These are phyloP conservation scores for Emergomyces pasteurianus DNA, from an alignment of 2,329 filamentous ascomycete genomes.

Conservation along the genomic window DNA sequence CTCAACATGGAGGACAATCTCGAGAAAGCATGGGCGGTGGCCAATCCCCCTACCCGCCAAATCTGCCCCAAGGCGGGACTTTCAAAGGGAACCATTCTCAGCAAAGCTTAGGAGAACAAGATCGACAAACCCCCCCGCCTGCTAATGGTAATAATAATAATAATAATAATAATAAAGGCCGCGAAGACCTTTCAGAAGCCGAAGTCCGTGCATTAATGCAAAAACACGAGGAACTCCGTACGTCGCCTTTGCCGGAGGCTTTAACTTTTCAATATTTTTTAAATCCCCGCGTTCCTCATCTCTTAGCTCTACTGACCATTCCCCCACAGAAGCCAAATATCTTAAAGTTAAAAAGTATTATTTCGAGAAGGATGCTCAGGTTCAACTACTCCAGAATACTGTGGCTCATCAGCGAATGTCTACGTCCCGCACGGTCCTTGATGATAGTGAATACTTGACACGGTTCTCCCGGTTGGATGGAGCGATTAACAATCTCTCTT, in stretches of 20 bases:
- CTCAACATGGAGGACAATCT: slow-evolving; percentile 1
- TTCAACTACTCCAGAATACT: slow-evolving; percentile 94
- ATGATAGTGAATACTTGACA: slow-evolving; percentile 86
- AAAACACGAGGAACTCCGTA: slow-evolving; percentile 37
- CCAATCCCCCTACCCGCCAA: slow-evolving; percentile 9
- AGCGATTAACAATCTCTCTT: slow-evolving; percentile 86
- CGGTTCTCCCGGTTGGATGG: slow-evolving; percentile 86
- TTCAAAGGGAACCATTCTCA: slow-evolving; percentile 19
- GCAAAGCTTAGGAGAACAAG: slow-evolving; percentile 27
- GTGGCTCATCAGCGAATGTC: slow-evolving; percentile 91
- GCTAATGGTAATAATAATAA: slow-evolving; percentile 18
- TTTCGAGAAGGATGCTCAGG: slow-evolving; percentile 80
- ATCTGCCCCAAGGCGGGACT: slow-evolving; percentile 15
- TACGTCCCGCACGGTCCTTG: slow-evolving; percentile 82
- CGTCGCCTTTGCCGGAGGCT: slow-evolving; percentile 9
- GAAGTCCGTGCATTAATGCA: slow-evolving; percentile 34
- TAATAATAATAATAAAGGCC: slow-evolving; percentile 17
- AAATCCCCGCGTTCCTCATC: not conserved
- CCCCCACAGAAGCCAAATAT: slow-evolving; percentile 68
- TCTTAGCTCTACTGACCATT: slow-evolving; percentile 4
- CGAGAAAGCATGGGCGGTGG: not conserved
- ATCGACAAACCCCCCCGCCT: slow-evolving; percentile 39
- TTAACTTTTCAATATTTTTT: slow-evolving; percentile 1
- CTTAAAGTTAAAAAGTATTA: slow-evolving; percentile 97
- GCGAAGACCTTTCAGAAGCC: slow-evolving; percentile 30